Conservation (phyloP, 163 green algal genomes). For the Chlamydomonas reinhardtii region DNA sequence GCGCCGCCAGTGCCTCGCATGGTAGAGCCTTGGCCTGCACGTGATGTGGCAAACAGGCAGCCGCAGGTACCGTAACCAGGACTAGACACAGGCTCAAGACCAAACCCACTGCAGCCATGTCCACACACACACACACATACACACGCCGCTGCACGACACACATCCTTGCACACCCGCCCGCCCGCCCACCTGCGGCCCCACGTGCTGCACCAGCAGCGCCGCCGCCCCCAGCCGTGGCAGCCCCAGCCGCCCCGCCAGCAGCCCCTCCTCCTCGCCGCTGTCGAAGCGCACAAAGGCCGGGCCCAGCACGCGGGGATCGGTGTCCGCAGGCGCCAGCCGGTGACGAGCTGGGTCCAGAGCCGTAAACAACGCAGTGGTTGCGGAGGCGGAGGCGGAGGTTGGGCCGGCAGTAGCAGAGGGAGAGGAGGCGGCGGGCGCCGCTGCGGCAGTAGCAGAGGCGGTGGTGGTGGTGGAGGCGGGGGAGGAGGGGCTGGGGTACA, state of each 20-base stretch:
- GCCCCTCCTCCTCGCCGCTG: conserved; percentile 35
- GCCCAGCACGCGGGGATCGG: conserved; percentile 46
- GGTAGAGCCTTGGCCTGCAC: neutral
- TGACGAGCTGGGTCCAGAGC: neutral
- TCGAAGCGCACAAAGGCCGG: conserved; percentile 34
- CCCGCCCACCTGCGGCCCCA: conserved; percentile 11
- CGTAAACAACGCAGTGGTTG: neutral
- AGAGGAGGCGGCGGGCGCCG: neutral
- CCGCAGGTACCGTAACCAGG: too few relatives aligned
- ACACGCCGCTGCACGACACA: too few relatives aligned
- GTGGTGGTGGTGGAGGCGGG: neutral
- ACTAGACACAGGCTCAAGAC: too few relatives aligned
- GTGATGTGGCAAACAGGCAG: too few relatives aligned
- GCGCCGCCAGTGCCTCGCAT: neutral
- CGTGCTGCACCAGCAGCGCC: conserved; percentile 37
- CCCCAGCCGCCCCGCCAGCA: conserved; percentile 54
- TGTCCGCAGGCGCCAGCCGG: conserved; percentile 31
- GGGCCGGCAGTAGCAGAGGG: too few relatives aligned
- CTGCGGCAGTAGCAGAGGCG: neutral
- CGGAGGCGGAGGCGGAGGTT: neutral
- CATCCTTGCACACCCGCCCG: too few relatives aligned
- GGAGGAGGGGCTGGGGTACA: conserved; percentile 19
- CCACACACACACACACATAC: too few relatives aligned
- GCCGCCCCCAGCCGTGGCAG: conserved; percentile 30
- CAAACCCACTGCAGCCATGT: too few relatives aligned